Evolutionary conservation across 2,329 filamentous ascomycete species (phyloP).

Genomic region (Cladosporium austrohemisphaericum): DNA sequence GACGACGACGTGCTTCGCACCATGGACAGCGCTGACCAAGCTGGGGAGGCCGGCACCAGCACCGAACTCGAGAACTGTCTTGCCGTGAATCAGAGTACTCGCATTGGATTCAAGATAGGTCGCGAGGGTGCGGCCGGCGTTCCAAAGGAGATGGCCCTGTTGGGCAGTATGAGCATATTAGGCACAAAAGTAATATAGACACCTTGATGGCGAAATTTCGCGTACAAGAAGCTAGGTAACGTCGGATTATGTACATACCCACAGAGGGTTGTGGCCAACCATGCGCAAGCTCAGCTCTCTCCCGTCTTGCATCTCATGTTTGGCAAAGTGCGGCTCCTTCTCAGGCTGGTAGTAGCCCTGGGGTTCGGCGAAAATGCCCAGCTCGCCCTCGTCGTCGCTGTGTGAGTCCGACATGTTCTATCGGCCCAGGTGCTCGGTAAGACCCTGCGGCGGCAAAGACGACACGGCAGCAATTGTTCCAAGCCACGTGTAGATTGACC

Average conservation of each 20-base stretch:
- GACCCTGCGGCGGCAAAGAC: conserved; percentile 8
- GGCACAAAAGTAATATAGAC: conserved; percentile 6
- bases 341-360: conserved; percentile 75
- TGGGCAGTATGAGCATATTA: conserved; percentile 5
- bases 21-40: conserved; percentile 69
- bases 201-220: conserved; percentile 3
- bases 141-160: conserved; percentile 83
- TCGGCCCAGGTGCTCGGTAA: conserved; percentile 9
- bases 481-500: neutral
- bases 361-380: conserved; percentile 67
- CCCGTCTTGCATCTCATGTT: conserved; percentile 66
- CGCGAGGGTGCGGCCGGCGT: conserved; percentile 74
- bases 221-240: neutral
- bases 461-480: neutral
- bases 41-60: conserved; percentile 76
- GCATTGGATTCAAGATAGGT: conserved; percentile 71
- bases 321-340: conserved; percentile 68
- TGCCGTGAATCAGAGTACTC: conserved; percentile 56
- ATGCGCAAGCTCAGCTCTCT: conserved; percentile 66
- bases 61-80: conserved; percentile 81
- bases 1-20: conserved; percentile 65
- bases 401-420: conserved; percentile 11
- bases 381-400: conserved; percentile 32
- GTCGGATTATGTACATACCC: conserved; percentile 51
- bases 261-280: conserved; percentile 82